Conservation (phyloP, 768 basidiomycete species). For the Nidularia pulvinata region DNA sequence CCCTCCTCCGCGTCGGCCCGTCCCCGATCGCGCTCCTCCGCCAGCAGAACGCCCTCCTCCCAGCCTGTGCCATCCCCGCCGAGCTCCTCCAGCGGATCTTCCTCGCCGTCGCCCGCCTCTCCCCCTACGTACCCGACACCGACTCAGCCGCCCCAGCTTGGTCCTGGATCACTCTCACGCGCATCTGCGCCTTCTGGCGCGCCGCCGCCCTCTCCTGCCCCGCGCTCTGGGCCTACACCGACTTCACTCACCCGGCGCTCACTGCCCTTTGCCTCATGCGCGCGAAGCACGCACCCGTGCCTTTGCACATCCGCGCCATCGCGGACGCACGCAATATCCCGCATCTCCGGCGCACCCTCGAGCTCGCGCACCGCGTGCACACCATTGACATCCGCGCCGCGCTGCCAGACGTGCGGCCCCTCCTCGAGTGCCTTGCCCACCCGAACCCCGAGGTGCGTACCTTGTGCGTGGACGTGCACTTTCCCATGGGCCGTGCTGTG, state of each 20-base stretch:
- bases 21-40: background rate
- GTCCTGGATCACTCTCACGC: constrained; percentile 31
- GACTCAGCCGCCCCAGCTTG: constrained; percentile 11
- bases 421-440: constrained; percentile 28
- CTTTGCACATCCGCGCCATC: constrained; percentile 26
- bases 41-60: background rate
- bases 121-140: no score
- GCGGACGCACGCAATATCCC: constrained; percentile 25
- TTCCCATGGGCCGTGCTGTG: constrained; percentile 13
- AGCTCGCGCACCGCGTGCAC: constrained; percentile 30
- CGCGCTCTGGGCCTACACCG: constrained; percentile 34
- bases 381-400: constrained; percentile 30
- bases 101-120: constrained; percentile 15
- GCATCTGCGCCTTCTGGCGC: constrained; percentile 37
- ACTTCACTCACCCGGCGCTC: constrained; percentile 33
- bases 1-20: background rate
- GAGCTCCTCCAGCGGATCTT: constrained; percentile 26
- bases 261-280: constrained; percentile 24
- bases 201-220: constrained; percentile 22
- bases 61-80: constrained; percentile 21
- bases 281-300: constrained; percentile 19
- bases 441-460: constrained; percentile 32
- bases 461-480: constrained; percentile 26
- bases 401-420: constrained; percentile 26
- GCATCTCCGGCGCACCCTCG: constrained; percentile 26